Evolutionary conservation across 2,329 filamentous ascomycete species (phyloP), one percentile per base, ranked within the genome.

Genomic region (Trichoderma semiorbis): DNA sequence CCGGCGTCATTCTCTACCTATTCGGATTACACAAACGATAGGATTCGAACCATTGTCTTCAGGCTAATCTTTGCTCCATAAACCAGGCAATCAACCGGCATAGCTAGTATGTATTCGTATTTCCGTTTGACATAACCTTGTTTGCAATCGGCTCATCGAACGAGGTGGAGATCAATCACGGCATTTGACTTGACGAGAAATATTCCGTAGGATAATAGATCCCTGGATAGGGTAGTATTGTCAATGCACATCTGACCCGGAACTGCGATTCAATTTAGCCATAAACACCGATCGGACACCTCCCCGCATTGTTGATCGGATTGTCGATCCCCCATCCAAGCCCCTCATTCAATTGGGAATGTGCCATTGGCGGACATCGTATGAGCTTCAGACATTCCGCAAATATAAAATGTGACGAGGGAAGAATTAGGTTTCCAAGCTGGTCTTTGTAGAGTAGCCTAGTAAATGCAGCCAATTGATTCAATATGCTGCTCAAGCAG

Each of bases 121-220:
- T 61, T 24, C 18, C n/a, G 7, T 50, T 68, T 32, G 34, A 61
- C 18, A 30, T n/a, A n/a, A 50, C 28, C 28, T 57, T 43, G 55
- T 50, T 50, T 26, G 14, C 26, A 61, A 18, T 61, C 55, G 26
- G 26, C 34, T 61, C 21, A 43, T 69, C 6, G 24, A 34, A 50
- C 5, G n/a, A 34, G 10, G 55, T 50, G 66, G 66, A 28, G 66
- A 50, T 28, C 1, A 43, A n/a, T 34, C n/a, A 50, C 55, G 55
- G 24, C 53, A 61, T 36, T 43, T 69, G 36, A 61, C n/a, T 26
- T 50, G 55, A n/a, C 8, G 16, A 34, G 21, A 50, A 69, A 69
- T 50, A 50, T 50, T 21, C 66, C 66, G 66, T 60, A 69, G 66
- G 66, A 24, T 69, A 69, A 60, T 69, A 69, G 28, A 69, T 50